Evolutionary conservation across 75 land plant species (phyloP).

Genomic region (Selaginella tamariscina): DNA sequence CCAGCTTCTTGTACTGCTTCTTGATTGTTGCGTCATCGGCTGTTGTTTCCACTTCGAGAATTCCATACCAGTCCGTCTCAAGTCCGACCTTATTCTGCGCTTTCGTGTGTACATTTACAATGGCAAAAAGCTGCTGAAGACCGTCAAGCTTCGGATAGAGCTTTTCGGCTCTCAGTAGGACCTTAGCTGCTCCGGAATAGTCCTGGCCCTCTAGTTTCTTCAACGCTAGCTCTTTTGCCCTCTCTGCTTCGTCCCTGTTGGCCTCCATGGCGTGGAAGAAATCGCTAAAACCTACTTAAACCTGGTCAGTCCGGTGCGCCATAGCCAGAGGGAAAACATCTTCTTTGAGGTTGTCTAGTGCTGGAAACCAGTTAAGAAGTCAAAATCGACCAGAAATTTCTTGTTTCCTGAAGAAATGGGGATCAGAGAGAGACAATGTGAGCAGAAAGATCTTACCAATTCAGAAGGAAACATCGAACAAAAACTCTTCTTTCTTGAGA

Average conservation of each 20-base stretch:
- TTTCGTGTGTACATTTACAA: background rate
- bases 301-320: too few species aligned
- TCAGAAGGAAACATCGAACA: too few species aligned
- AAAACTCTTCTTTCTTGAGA: too few species aligned
- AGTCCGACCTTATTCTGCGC: conserved; percentile 12
- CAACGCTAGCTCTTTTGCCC: conserved; percentile 53
- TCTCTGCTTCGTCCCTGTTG: conserved; percentile 56
- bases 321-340: too few species aligned
- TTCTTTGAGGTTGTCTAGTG: too few species aligned
- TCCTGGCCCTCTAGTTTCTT: conserved; percentile 45
- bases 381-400: too few species aligned
- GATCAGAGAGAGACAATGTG: too few species aligned
- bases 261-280: conserved; percentile 85
- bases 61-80: conserved; percentile 43
- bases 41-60: conserved; percentile 40
- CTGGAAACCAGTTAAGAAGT: too few species aligned
- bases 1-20: conserved; percentile 40
- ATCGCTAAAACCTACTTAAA: too few species aligned
- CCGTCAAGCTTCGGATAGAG: conserved; percentile 54
- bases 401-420: too few species aligned
- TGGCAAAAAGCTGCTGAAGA: background rate
- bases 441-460: too few species aligned
- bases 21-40: conserved; percentile 29
- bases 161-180: conserved; percentile 51
- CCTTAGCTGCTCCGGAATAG: conserved; percentile 39